These are phyloP conservation scores for Hanseniaspora hatyaiensis DNA, from an alignment of 805 yeast genomes.

Conservation along the genomic window DNA sequence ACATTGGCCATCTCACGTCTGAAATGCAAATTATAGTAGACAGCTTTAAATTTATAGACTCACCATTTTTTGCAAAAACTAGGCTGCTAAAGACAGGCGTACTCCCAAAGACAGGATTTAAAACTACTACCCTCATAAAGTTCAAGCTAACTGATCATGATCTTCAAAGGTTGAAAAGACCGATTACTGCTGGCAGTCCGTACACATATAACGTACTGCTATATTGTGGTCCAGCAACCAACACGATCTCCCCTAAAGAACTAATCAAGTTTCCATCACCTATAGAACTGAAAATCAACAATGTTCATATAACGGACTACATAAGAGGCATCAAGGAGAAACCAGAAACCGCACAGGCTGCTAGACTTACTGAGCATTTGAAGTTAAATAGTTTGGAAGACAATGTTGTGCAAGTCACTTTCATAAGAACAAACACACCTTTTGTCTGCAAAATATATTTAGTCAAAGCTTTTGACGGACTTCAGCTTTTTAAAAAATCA, in stretches of 20 bases:
- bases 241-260: conserved; percentile 23
- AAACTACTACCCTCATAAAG: conserved; percentile 5
- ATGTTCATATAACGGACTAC: conserved; percentile 37
- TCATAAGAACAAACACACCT: conserved; percentile 9
- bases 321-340: conserved; percentile 66
- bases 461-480: conserved; percentile 39
- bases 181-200: conserved; percentile 12
- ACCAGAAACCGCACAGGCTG: conserved; percentile 72
- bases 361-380: conserved; percentile 53
- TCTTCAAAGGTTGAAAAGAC: conserved; percentile 9
- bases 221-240: conserved; percentile 7
- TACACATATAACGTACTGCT: conserved; percentile 17
- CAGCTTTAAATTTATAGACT: conserved; percentile 6
- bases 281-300: conserved; percentile 55
- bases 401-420: conserved; percentile 39
- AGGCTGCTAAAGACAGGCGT: neutral
- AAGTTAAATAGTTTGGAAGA: conserved; percentile 23
- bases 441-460: conserved; percentile 56
- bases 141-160: conserved; percentile 8
- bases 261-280: conserved; percentile 57
- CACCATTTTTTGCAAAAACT: conserved; percentile 5
- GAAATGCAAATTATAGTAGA: conserved; percentile 5
- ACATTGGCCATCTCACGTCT: neutral
- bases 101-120: neutral
- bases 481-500: conserved; percentile 30